Percentiles rank a stretch among this genome's conserved stretches.
Evolutionary conservation across 2,329 filamentous ascomycete genomes (phyloP).

Genomic region (Myriangium duriaei): DNA sequence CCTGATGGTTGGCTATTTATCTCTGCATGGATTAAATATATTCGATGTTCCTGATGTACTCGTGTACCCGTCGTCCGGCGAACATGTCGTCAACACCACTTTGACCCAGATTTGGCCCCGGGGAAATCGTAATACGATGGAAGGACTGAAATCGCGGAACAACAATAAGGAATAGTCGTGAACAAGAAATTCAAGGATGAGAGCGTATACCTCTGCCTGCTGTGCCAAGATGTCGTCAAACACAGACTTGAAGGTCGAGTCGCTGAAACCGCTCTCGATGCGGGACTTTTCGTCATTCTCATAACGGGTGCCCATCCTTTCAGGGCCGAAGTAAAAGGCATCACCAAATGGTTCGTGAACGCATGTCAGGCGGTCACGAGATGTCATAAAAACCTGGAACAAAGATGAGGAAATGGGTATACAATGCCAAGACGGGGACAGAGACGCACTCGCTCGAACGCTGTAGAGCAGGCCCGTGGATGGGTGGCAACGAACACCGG

Average conservation of each 20-base stretch:
- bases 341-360: conserved; percentile 95
- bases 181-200: conserved; percentile 3
- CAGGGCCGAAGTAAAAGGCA: conserved; percentile 90
- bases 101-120: too few species aligned
- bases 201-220: conserved; percentile 54
- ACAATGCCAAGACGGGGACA: conserved; percentile 10
- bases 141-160: too few species aligned
- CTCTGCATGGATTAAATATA: too few species aligned
- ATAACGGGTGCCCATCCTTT: conserved; percentile 70
- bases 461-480: conserved; percentile 88
- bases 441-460: conserved; percentile 74
- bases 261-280: conserved; percentile 49
- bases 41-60: too few species aligned
- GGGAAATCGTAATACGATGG: too few species aligned
- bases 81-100: too few species aligned
- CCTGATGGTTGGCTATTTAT: background rate
- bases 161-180: background rate
- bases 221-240: conserved; percentile 63
- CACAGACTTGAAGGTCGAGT: conserved; percentile 64
- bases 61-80: too few species aligned
- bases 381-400: conserved; percentile 89
- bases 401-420: conserved; percentile 9
- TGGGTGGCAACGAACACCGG: conserved; percentile 90
- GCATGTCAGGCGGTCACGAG: conserved; percentile 65
- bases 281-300: conserved; percentile 50